Percentiles rank a stretch among this genome's conserved stretches.
Conservation (phyloP, 345 rosid genomes). For the Eucalyptus tenuipes region DNA sequence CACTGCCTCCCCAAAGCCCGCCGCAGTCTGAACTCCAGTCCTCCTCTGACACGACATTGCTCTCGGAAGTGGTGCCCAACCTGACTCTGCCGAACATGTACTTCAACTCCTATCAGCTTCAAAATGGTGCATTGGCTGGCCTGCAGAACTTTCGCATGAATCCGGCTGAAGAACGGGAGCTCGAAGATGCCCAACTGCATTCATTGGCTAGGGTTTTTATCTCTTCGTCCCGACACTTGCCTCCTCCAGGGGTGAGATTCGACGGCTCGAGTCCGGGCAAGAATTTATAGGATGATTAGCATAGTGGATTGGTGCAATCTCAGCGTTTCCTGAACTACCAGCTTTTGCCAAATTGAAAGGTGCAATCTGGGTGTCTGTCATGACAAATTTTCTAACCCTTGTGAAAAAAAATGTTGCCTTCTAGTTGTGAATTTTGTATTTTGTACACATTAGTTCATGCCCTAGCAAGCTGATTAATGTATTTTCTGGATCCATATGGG, state of each 20-base stretch:
- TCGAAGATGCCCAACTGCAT: conserved; percentile 21
- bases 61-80: conserved; percentile 4
- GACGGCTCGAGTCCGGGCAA: conserved; percentile 4
- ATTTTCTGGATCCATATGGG: background rate
- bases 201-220: conserved; percentile 34
- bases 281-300: background rate
- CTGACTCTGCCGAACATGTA: background rate
- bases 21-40: background rate
- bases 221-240: conserved; percentile 19
- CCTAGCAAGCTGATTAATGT: background rate
- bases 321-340: background rate
- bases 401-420: background rate
- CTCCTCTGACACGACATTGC: conserved; percentile 1
- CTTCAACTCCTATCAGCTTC: conserved; percentile 3
- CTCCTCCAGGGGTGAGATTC: conserved; percentile 8
- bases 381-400: background rate
- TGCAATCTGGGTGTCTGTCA: background rate
- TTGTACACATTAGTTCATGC: background rate
- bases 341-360: background rate
- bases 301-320: background rate
- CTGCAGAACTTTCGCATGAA: background rate
- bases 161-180: background rate
- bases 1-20: background rate
- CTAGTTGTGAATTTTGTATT: background rate
- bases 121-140: background rate